A percentile compares a stretch with the other conserved stretches of the same genome.
Conservation (phyloP, 169 alveolate genomes). For the Eimeria sp. region DNA sequence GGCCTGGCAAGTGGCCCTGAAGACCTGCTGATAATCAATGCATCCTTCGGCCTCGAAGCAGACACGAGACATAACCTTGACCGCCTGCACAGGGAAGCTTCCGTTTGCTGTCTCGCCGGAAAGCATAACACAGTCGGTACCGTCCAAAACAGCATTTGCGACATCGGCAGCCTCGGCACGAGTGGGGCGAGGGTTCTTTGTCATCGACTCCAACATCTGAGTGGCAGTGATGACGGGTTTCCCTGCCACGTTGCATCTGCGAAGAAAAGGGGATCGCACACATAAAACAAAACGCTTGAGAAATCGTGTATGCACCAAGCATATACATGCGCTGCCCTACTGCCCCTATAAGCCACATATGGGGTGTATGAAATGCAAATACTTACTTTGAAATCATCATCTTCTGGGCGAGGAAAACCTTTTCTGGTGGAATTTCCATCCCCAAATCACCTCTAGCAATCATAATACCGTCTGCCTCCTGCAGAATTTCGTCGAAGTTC, state of each 20-base stretch:
- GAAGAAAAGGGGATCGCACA: no score
- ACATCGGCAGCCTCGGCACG: conserved; percentile 99
- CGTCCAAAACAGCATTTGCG: conserved; percentile 99
- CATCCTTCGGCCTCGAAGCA: conserved; percentile 94
- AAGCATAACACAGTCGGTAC: conserved; percentile 98
- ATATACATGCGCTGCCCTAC: not conserved
- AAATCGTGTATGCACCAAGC: no score
- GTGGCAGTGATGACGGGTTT: conserved; percentile 99
- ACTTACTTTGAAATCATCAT: conserved; percentile 96
- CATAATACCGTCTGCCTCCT: conserved; percentile 99
- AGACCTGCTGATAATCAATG: conserved; percentile 89
- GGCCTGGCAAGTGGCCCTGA: conserved; percentile 77
- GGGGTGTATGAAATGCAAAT: not conserved
- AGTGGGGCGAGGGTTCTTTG: conserved; percentile 98
- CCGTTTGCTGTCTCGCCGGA: conserved; percentile 97
- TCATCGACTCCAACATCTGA: conserved; percentile 99
- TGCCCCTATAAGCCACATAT: not conserved
- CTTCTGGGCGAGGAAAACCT: conserved; percentile 98
- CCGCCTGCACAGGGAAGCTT: conserved; percentile 92
- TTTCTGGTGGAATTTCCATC: conserved; percentile 99
- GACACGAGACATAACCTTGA: conserved; percentile 91
- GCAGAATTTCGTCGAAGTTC: conserved; percentile 97
- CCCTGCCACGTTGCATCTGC: conserved; percentile 95
- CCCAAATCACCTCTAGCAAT: conserved; percentile 99
- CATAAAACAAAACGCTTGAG: not conserved